Percentiles rank a stretch among this genome's conserved stretches.
These are phyloP conservation scores for Tetradesmus obliquus DNA, from an alignment of 139 green algal species.

Conservation along the genomic window DNA sequence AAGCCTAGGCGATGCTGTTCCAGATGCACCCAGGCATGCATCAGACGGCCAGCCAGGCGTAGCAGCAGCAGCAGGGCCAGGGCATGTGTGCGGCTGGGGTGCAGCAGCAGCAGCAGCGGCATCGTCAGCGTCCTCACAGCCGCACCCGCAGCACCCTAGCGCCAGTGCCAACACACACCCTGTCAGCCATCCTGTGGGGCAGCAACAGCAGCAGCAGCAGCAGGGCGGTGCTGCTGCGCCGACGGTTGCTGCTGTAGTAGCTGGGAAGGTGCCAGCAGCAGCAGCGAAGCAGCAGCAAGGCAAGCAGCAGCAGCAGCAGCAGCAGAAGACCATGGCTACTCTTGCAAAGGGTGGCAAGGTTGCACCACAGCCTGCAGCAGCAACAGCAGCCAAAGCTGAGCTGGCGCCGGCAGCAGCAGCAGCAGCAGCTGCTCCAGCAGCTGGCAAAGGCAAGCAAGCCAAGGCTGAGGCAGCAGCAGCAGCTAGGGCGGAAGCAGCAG, in stretches of 20 bases:
- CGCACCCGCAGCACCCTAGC: constrained; percentile 11
- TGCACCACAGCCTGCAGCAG: not conserved
- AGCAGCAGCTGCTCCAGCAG: constrained; percentile 4
- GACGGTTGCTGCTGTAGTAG: constrained; percentile 1
- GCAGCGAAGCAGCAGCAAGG: constrained; percentile 16
- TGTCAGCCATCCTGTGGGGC: constrained; percentile 16
- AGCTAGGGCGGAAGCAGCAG: not conserved
- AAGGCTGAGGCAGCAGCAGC: constrained; percentile 5
- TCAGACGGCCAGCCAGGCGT: constrained; percentile 13
- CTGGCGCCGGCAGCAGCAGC: not conserved
- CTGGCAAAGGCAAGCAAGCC: not conserved
- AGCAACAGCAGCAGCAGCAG: not conserved
- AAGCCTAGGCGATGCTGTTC: constrained; percentile 1
- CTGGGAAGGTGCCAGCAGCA: not conserved
- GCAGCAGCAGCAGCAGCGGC: not conserved
- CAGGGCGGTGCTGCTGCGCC: not conserved
- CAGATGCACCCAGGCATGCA: not conserved
- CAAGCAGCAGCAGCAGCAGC: constrained; percentile 24
- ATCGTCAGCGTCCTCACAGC: not conserved
- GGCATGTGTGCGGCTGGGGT: not conserved
- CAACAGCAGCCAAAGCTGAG: constrained; percentile 10
- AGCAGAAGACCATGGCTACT: not conserved
- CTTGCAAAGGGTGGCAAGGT: not conserved
- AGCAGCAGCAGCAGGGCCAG: not conserved
- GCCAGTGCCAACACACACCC: constrained; percentile 25